Evolutionary conservation across 2,329 filamentous ascomycete genomes (phyloP), one percentile per base, ranked within the genome.

Genomic region (Ascosphaera acerosa): DNA sequence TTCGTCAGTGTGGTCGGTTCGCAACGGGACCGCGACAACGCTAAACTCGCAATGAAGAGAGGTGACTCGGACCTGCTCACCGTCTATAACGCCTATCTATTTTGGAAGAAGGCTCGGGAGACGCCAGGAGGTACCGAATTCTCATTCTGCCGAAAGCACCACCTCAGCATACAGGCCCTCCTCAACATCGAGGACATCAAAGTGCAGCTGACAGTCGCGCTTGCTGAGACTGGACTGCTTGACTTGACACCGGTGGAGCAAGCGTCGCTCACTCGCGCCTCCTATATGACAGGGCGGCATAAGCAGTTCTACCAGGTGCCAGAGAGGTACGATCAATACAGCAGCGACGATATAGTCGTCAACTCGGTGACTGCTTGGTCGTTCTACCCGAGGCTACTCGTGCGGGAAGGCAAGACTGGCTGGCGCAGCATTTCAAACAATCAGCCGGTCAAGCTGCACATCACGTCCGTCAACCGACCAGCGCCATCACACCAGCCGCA

Each of bases 131-230:
- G 66, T 29, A 78, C 75, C 30, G 84, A 94, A 44, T 77, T 73
- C 43, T 68, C 81, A 40, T 97, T 89, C 52, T 97, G 87, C 54
- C 72, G 75, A 42, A 92, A 90, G 55, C 91, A 91, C 51, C 92
- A 82, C 45, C 64, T 97, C 32, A 84, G 73, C 36, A 64, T 74
- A n/a, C 81, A 89, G 47, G 87, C 78, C 3, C 62, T 97, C 3
- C 62, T 70, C 29, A 90, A 87, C 38, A 91, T 97, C 38, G 87
- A 97, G 49, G 87, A 97, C 42, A 63, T 94, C 32, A 97, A 94
- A 51, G 76, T 76, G 4, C 87, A 97, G 44, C 66, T 97, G 0
- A 60, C 92, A 1, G 71, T 77, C 2, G 76, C 78, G 0, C 62
- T 97, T 1, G 75, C 74, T 4, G 87, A 94, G 42, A 77, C 81